These are phyloP conservation scores for Candida vaughaniae DNA, from an alignment of 805 yeast genomes.

Conservation along the genomic window DNA sequence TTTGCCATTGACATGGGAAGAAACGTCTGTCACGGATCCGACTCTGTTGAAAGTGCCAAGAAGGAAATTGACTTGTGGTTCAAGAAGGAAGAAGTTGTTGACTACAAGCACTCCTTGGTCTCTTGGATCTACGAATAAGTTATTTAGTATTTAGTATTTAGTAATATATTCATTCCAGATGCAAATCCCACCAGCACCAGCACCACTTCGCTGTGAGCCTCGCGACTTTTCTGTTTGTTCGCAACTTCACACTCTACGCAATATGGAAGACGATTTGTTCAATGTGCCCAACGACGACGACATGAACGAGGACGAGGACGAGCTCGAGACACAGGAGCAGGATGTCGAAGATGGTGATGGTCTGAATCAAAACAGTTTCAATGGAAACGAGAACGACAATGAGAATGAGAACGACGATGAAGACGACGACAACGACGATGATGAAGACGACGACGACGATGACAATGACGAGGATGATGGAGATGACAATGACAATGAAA, in stretches of 20 bases:
- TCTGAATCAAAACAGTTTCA: conserved; percentile 14
- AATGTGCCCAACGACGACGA: conserved; percentile 14
- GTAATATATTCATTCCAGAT: too few relatives aligned
- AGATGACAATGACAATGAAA: conserved; percentile 16
- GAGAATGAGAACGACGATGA: conserved; percentile 20
- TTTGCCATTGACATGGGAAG: conserved; percentile 98
- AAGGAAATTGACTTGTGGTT: conserved; percentile 97
- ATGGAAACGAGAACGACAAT: conserved; percentile 15
- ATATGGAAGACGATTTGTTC: conserved; percentile 31
- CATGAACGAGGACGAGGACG: conserved; percentile 16
- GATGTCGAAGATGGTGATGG: conserved; percentile 8
- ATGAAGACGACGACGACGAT: conserved; percentile 15
- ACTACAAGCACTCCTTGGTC: conserved; percentile 81
- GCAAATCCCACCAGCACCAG: neutral
- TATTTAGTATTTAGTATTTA: too few relatives aligned
- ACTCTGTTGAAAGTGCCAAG: conserved; percentile 96
- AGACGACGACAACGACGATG: conserved; percentile 19
- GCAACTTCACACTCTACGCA: conserved; percentile 1
- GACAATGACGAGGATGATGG: conserved; percentile 18
- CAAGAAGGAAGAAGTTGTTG: conserved; percentile 93
- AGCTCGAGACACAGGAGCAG: conserved; percentile 10
- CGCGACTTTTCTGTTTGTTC: too few relatives aligned
- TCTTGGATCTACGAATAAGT: conserved; percentile 92
- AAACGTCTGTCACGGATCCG: conserved; percentile 99
- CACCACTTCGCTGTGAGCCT: neutral